Conservation (phyloP, 2,329 filamentous ascomycete genomes). For the Cladosporium sp. region DNA sequence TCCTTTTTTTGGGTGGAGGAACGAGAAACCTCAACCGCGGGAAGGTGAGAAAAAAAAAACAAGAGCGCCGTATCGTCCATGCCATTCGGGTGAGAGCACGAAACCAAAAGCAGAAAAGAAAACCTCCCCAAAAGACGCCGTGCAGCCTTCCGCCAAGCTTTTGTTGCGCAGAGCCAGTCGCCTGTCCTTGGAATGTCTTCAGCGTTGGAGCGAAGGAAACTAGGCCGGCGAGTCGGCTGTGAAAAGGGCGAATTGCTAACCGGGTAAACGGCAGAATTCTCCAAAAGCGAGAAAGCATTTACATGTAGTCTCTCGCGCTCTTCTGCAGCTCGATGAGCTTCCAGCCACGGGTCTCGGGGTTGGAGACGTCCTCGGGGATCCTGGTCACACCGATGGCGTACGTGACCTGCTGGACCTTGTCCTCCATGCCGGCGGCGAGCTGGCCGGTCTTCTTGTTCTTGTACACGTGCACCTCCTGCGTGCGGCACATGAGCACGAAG, state of each 20-base stretch:
- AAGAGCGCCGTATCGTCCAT: background rate
- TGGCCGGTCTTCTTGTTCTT: slow-evolving; percentile 84
- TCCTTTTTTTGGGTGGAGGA: background rate
- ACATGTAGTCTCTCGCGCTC: slow-evolving; percentile 87
- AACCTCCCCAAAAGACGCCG: background rate
- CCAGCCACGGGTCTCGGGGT: slow-evolving; percentile 95
- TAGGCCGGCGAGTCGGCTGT: background rate
- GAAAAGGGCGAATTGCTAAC: too few relatives aligned
- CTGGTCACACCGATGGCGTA: slow-evolving; percentile 96
- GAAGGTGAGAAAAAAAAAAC: too few relatives aligned
- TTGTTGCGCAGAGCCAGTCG: slow-evolving; percentile 17
- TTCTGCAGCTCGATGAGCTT: slow-evolving; percentile 98
- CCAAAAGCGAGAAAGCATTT: background rate
- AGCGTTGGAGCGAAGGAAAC: background rate
- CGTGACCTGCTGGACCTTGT: slow-evolving; percentile 96
- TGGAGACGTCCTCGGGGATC: slow-evolving; percentile 91
- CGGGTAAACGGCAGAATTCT: background rate
- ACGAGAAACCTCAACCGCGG: too few relatives aligned
- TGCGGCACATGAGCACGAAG: slow-evolving; percentile 94
- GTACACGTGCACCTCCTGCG: slow-evolving; percentile 97
- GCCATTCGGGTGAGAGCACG: background rate
- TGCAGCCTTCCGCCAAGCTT: slow-evolving; percentile 21
- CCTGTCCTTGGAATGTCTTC: background rate
- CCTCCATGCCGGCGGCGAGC: slow-evolving; percentile 95
- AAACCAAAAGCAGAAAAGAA: background rate